Percentiles rank a stretch among this genome's conserved stretches.
Evolutionary conservation across 352 stramenopile species (phyloP).

Genomic region (Globisporangium nodosum): DNA sequence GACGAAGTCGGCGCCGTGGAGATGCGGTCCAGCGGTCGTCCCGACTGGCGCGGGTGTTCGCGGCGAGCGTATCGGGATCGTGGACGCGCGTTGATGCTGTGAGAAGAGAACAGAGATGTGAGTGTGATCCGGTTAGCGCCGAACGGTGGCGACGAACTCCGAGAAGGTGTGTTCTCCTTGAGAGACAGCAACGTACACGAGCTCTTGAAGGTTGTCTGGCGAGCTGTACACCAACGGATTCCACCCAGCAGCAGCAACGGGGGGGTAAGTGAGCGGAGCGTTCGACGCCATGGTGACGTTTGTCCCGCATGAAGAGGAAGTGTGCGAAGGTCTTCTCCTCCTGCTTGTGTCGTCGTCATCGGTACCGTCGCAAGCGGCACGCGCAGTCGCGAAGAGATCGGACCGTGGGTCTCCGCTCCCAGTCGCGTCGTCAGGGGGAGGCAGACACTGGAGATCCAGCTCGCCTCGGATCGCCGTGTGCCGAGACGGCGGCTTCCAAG

Average conservation of each 20-base stretch:
- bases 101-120: not conserved
- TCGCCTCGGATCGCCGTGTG: constrained; percentile 33
- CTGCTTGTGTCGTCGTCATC: not conserved
- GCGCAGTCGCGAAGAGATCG: not conserved
- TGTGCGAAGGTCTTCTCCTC: not conserved
- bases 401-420: not conserved
- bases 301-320: not conserved
- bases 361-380: not conserved
- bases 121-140: not conserved
- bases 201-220: constrained; percentile 11
- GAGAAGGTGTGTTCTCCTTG: constrained; percentile 4
- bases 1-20: constrained; percentile 21
- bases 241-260: too few relatives aligned
- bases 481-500: constrained; percentile 14
- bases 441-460: constrained; percentile 6
- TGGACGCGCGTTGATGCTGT: constrained; percentile 35
- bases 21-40: constrained; percentile 34
- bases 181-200: constrained; percentile 8
- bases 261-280: too few relatives aligned
- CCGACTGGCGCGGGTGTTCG: constrained; percentile 23
- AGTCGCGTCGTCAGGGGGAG: not conserved
- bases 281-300: too few relatives aligned
- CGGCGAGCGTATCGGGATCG: constrained; percentile 50
- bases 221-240: constrained; percentile 11
- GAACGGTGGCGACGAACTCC: constrained; percentile 6